These are phyloP conservation scores for Spathaspora sp. DNA, from an alignment of 1,139 yeast species.

Conservation along the genomic window DNA sequence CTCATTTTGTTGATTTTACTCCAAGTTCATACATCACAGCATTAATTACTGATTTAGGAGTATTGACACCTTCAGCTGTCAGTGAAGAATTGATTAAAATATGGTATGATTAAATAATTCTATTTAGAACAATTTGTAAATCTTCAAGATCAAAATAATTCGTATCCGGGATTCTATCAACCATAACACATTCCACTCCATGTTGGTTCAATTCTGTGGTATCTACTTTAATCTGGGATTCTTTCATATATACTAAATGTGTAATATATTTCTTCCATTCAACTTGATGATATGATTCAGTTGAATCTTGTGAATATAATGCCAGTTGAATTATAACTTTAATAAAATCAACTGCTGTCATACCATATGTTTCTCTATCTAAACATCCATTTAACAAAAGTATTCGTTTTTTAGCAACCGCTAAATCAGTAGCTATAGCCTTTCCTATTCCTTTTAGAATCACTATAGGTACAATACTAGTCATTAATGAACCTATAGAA, in stretches of 20 bases:
- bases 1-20: constrained; percentile 78
- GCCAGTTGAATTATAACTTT: constrained; percentile 53
- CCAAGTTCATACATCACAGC: constrained; percentile 97
- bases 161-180: constrained; percentile 24
- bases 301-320: constrained; percentile 31
- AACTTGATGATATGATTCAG: constrained; percentile 10
- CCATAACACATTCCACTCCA: constrained; percentile 50
- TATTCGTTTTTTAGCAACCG: constrained; percentile 40
- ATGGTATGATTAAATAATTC: constrained; percentile 75
- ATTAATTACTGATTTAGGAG: constrained; percentile 93
- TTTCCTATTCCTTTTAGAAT: constrained; percentile 72
- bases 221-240: constrained; percentile 51
- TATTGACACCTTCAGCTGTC: constrained; percentile 94
- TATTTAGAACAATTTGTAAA: constrained; percentile 11
- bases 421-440: constrained; percentile 43
- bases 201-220: constrained; percentile 25
- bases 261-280: constrained; percentile 50
- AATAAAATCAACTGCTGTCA: constrained; percentile 61
- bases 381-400: constrained; percentile 67
- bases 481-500: constrained; percentile 86
- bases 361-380: constrained; percentile 76
- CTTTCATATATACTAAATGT: constrained; percentile 54
- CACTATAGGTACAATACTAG: constrained; percentile 78
- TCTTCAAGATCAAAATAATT: constrained; percentile 40
- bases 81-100: constrained; percentile 96